A percentile compares a stretch with the other conserved stretches of the same genome.
These are phyloP conservation scores for Blastobotrys arbuscula DNA, from an alignment of 1,139 yeast genomes.

Conservation along the genomic window DNA sequence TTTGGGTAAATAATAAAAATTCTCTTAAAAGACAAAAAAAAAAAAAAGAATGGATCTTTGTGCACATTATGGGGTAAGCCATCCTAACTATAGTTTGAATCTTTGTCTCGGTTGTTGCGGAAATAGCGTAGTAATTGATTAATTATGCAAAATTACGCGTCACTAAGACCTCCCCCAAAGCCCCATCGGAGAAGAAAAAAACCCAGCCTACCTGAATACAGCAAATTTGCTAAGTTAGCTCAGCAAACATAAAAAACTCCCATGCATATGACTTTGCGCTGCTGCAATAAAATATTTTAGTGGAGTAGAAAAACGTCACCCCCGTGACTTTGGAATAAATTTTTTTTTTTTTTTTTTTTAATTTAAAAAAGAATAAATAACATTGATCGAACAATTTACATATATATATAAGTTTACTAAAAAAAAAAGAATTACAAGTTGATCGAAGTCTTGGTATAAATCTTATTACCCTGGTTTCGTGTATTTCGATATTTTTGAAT, in stretches of 20 bases:
- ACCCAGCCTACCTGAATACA: neutral
- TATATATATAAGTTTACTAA: neutral
- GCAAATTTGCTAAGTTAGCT: neutral
- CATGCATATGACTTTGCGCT: neutral
- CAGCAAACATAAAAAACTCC: neutral
- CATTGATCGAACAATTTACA: too few relatives aligned
- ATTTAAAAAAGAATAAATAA: too few relatives aligned
- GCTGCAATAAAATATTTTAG: neutral
- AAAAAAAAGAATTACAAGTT: slow-evolving; percentile 2
- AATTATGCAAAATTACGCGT: neutral
- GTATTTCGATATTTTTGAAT: slow-evolving; percentile 13
- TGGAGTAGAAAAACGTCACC: neutral
- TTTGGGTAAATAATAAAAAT: too few relatives aligned
- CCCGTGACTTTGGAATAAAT: neutral
- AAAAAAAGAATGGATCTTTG: too few relatives aligned
- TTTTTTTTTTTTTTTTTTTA: neutral
- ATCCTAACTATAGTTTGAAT: neutral
- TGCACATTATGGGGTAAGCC: neutral
- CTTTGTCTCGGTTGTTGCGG: neutral
- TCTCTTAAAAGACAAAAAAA: too few relatives aligned
- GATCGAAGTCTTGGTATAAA: slow-evolving; percentile 10
- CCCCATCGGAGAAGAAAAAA: neutral
- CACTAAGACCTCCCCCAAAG: neutral
- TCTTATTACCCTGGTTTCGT: slow-evolving; percentile 10
- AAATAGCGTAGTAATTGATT: neutral